Evolutionary conservation across 2,329 filamentous ascomycete genomes (phyloP).

Genomic region (Westerdykella ornata): DNA sequence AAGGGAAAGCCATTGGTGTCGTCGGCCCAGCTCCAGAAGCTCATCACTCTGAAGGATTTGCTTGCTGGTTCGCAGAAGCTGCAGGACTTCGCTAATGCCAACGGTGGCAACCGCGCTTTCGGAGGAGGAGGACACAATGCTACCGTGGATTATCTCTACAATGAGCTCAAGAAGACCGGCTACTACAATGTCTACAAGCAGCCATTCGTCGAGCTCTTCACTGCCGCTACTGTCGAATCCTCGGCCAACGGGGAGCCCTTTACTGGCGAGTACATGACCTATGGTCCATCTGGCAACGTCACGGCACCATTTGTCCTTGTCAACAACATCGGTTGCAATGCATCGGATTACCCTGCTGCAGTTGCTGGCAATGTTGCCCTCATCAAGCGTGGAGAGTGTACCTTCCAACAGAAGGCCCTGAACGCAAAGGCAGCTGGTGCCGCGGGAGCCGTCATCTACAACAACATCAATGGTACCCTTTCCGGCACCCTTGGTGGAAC

Average conservation of each 20-base stretch:
- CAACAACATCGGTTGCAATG: constrained; percentile 56
- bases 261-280: constrained; percentile 30
- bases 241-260: constrained; percentile 20
- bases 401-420: constrained; percentile 62
- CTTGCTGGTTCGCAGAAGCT: constrained; percentile 30
- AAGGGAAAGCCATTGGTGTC: constrained; percentile 13
- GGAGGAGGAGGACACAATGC: constrained; percentile 32
- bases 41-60: constrained; percentile 27
- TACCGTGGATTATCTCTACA: constrained; percentile 29
- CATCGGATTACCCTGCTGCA: constrained; percentile 52
- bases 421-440: constrained; percentile 62
- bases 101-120: constrained; percentile 33
- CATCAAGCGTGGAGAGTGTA: constrained; percentile 59
- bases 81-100: constrained; percentile 27
- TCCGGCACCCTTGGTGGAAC: constrained; percentile 59
- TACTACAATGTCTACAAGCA: constrained; percentile 34
- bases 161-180: constrained; percentile 23
- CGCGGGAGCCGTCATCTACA: constrained; percentile 63
- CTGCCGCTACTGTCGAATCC: constrained; percentile 23
- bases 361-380: constrained; percentile 60
- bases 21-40: constrained; percentile 19
- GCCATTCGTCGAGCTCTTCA: constrained; percentile 32
- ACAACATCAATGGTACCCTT: constrained; percentile 56
- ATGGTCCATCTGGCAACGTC: constrained; percentile 59
- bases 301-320: constrained; percentile 56